These are phyloP conservation scores for Globisporangium spiculum DNA, from an alignment of 352 stramenopile species.

Conservation along the genomic window DNA sequence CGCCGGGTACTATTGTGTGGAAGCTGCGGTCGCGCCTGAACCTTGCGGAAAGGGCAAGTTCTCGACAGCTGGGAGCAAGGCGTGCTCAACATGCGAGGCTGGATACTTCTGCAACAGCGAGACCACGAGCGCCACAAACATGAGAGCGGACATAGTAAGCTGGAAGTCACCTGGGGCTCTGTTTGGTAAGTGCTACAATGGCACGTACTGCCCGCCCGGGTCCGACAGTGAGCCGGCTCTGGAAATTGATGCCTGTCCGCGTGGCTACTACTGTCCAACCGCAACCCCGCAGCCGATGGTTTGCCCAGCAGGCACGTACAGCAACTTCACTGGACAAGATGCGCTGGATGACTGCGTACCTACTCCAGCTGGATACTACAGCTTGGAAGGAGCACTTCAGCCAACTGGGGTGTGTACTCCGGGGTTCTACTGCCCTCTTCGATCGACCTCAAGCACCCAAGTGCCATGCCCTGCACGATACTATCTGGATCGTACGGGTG, in stretches of 20 bases:
- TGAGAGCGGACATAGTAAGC: constrained; percentile 48
- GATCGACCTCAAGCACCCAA: constrained; percentile 66
- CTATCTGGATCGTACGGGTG: constrained; percentile 64
- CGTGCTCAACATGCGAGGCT: constrained; percentile 55
- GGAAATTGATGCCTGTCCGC: constrained; percentile 67
- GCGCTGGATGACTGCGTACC: constrained; percentile 67
- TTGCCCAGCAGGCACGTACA: constrained; percentile 85
- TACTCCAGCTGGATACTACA: constrained; percentile 70
- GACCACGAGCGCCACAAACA: constrained; percentile 61
- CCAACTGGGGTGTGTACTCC: constrained; percentile 58
- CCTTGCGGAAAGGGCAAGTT: constrained; percentile 74
- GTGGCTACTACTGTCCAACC: constrained; percentile 77
- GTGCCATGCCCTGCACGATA: constrained; percentile 75
- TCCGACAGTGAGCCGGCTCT: constrained; percentile 71
- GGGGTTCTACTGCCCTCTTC: constrained; percentile 84
- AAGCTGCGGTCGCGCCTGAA: constrained; percentile 50
- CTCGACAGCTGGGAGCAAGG: constrained; percentile 50
- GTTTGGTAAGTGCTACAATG: constrained; percentile 84
- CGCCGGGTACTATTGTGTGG: constrained; percentile 78
- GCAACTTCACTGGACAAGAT: constrained; percentile 78
- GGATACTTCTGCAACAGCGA: constrained; percentile 80
- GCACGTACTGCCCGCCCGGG: constrained; percentile 77
- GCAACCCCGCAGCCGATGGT: constrained; percentile 61
- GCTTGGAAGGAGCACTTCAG: constrained; percentile 51
- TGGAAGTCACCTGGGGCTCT: constrained; percentile 59